A percentile compares a stretch with the other conserved stretches of the same genome.
Conservation (phyloP, 2,329 filamentous ascomycete species). For the Alternaria atra region DNA sequence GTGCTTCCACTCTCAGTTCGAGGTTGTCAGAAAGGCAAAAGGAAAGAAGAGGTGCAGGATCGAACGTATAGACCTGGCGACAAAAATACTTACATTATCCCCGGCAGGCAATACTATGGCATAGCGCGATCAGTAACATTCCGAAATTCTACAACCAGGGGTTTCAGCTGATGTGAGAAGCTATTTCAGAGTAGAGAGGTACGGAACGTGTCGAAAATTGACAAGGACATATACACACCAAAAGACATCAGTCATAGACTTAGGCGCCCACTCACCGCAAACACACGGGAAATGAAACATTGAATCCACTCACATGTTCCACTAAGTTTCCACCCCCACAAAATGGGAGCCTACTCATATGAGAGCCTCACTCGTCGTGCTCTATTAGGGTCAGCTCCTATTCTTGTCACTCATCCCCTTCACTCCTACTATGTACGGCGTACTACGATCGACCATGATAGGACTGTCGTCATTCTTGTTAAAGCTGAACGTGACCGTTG, state of each 20-base stretch:
- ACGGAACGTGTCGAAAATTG: neutral
- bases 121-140: neutral
- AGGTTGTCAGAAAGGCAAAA: neutral
- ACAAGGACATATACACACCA: neutral
- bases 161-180: neutral
- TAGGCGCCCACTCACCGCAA: no score
- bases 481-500: no score
- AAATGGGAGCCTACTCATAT: no score
- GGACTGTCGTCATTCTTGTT: no score
- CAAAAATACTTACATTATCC: neutral
- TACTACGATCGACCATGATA: no score
- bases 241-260: neutral
- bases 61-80: neutral
- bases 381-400: no score
- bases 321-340: no score
- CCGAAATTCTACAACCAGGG: neutral
- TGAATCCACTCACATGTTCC: no score
- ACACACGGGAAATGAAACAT: no score
- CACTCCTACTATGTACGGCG: no score
- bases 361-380: no score
- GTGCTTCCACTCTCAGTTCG: neutral
- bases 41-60: neutral
- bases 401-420: no score
- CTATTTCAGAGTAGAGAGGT: neutral
- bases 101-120: neutral